Evolutionary conservation across 176 grass and related monocot species (phyloP), one percentile per base, ranked within the genome.

Genomic region (Tillandsia leiboldiana): DNA sequence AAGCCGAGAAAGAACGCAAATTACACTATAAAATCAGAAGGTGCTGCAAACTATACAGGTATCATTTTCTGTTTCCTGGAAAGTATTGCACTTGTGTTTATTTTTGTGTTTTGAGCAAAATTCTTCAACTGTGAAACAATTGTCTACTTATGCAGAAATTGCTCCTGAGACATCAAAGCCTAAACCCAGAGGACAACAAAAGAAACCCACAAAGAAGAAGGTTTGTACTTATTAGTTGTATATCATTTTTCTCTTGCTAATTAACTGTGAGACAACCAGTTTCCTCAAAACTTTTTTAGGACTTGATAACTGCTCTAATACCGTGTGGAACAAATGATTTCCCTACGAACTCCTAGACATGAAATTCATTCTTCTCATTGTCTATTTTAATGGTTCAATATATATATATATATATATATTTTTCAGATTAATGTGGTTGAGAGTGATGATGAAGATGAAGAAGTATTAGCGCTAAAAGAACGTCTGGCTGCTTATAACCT

Each of bases 1-100:
- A 87, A 56, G 52, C 77, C 77, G 11, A 99, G 82, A 57, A 93
- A 90, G 70, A 18, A 56, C 1, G 65, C 51, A 14, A 77, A 49
- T 27, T 59, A 59, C 20, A 58, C 51, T 24, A n/a, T 20, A 3
- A 4, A 7, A 22, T n/a, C 10, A 57, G 24, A 54, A 0, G 26
- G 1, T 26, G 18, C 54, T 58, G 12, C 54, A 58, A 58, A 58
- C 8, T 7, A 58, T 58, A 20, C 54, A 17, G 54, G 54, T 58
- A 58, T 18, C 18, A 58, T 57, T 29, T 18, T 57, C 13, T 17
- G 17, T 8, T 57, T 57, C 17, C 15, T 57, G 10, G 13, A 17
- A 58, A 58, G 18, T 29, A 29, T 2, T 29, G 28, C 28, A 29
- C 28, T 29, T 3, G 28, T 29, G 28, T 29, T 29, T 29, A 29